Conservation (phyloP, 352 stramenopile genomes). For the Globisporangium nunn region DNA sequence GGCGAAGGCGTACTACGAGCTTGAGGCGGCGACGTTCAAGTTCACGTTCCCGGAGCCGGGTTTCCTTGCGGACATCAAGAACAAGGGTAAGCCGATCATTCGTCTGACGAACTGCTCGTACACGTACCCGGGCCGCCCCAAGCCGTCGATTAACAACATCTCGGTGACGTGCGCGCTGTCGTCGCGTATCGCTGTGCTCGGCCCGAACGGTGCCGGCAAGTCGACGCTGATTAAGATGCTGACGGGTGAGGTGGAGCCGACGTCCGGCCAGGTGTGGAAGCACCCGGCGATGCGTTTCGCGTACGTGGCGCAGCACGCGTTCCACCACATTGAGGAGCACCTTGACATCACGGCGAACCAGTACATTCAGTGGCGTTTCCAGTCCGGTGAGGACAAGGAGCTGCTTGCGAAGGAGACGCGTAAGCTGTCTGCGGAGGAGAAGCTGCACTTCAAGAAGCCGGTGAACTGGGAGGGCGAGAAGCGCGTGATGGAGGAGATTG, state of each 20-base stretch:
- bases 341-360: constrained; percentile 92
- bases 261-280: constrained; percentile 70
- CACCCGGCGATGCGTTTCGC: constrained; percentile 89
- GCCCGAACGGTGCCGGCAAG: constrained; percentile 93
- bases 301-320: constrained; percentile 96
- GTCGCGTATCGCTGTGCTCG: constrained; percentile 75
- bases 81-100: constrained; percentile 89
- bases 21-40: constrained; percentile 78
- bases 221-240: constrained; percentile 96
- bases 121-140: constrained; percentile 68
- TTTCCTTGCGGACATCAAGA: constrained; percentile 88
- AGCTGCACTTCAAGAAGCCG: constrained; percentile 92
- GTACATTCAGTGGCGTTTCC: constrained; percentile 98
- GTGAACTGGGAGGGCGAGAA: constrained; percentile 91
- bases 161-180: constrained; percentile 75
- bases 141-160: constrained; percentile 82
- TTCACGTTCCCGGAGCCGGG: constrained; percentile 85
- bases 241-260: constrained; percentile 77
- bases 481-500: constrained; percentile 86
- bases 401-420: constrained; percentile 89
- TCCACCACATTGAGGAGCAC: constrained; percentile 97
- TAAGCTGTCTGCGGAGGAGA: constrained; percentile 90
- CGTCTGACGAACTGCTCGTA: constrained; percentile 83
- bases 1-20: constrained; percentile 86
- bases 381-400: constrained; percentile 87